phyloP scores from a whole-genome alignment of 2,329 filamentous ascomycete genomes.

The Talaromyces islandicus region DNA sequence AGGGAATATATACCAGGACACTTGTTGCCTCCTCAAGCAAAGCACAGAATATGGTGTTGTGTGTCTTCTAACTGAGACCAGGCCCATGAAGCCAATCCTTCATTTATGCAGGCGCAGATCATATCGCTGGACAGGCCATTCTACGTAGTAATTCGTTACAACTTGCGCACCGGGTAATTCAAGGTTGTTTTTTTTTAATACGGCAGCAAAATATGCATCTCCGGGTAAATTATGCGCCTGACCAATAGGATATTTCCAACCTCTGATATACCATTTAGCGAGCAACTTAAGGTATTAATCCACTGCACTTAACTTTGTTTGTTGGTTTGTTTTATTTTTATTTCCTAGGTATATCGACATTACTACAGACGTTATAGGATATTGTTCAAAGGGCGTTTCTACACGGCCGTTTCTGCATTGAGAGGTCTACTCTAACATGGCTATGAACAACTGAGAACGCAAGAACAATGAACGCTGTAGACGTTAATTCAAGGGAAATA shows the following conservation, averaged over 20 bases:
- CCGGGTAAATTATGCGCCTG: neutral
- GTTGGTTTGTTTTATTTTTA: neutral
- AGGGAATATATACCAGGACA: too few species aligned
- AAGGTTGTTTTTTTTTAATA: neutral
- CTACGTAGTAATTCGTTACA: neutral
- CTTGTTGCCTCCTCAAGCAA: too few species aligned
- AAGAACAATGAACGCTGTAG: neutral
- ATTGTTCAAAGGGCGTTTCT: neutral
- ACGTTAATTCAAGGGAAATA: neutral
- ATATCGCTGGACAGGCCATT: neutral
- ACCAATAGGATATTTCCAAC: slow-evolving; percentile 20
- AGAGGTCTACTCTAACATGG: neutral
- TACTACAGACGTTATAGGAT: too few species aligned
- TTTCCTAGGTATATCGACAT: too few species aligned
- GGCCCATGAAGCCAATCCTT: neutral
- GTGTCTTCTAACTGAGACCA: neutral
- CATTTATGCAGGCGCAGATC: neutral
- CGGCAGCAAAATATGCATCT: neutral
- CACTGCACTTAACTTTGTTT: neutral
- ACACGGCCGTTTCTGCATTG: neutral
- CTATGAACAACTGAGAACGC: neutral
- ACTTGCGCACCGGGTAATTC: neutral
- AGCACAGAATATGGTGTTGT: too few species aligned
- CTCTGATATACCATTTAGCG: slow-evolving; percentile 21
- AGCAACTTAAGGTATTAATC: slow-evolving; percentile 14